Conservation (phyloP, 1,284 basidiomycete genomes). For the Vanrija pseudolonga region DNA sequence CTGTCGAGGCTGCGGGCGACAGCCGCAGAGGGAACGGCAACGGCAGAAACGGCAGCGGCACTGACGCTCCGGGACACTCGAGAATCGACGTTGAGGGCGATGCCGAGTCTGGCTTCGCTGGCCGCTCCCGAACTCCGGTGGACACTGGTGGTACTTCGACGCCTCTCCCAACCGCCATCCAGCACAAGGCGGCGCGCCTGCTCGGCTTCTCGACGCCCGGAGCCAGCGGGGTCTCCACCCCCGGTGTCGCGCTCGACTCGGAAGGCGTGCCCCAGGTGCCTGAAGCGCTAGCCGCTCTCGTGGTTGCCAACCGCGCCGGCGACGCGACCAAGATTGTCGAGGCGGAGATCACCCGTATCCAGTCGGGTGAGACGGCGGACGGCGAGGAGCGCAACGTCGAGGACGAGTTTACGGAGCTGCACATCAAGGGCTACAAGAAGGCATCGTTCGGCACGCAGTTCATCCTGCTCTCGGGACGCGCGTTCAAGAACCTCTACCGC, state of each 20-base stretch:
- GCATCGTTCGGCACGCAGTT: slow-evolving; percentile 88
- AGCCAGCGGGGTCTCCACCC: slow-evolving; percentile 51
- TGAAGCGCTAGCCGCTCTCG: slow-evolving; percentile 68
- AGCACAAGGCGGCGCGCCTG: slow-evolving; percentile 70
- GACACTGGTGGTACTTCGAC: slow-evolving; percentile 4
- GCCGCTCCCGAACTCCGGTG: not conserved
- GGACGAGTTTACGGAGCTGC: slow-evolving; percentile 62
- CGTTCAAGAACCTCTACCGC: slow-evolving; percentile 96
- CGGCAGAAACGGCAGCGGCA: slow-evolving; percentile 8
- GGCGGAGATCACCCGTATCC: slow-evolving; percentile 61
- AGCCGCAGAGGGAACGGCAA: slow-evolving; percentile 35
- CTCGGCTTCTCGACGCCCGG: slow-evolving; percentile 51
- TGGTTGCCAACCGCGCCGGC: slow-evolving; percentile 67
- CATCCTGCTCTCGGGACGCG: slow-evolving; percentile 82
- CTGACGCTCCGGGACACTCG: not conserved
- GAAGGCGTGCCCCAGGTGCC: slow-evolving; percentile 53
- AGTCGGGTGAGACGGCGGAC: slow-evolving; percentile 41
- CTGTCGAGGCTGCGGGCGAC: slow-evolving; percentile 63
- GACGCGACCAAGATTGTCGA: slow-evolving; percentile 62
- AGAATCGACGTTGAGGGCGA: slow-evolving; percentile 1
- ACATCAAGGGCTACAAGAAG: slow-evolving; percentile 66
- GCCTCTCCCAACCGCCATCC: slow-evolving; percentile 49
- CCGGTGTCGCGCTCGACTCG: slow-evolving; percentile 41
- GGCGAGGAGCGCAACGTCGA: slow-evolving; percentile 43
- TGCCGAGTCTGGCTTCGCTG: slow-evolving; percentile 11